Conservation (phyloP, 305 asterid genomes). For the Solanum hybrid region DNA sequence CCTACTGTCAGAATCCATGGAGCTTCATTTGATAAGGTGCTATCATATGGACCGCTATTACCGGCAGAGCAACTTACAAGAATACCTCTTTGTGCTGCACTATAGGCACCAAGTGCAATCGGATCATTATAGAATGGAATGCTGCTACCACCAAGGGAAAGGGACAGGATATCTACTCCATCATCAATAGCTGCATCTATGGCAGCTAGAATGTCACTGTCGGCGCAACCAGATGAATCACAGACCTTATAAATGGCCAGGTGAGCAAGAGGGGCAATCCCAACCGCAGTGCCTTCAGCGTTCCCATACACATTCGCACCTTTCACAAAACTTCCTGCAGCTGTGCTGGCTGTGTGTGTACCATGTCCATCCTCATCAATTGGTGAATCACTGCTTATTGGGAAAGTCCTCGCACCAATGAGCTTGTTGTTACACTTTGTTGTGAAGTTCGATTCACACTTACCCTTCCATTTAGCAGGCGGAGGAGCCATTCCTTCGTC, state of each 20-base stretch:
- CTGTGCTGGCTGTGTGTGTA: conserved; percentile 1
- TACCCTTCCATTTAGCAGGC: not conserved
- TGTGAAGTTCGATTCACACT: not conserved
- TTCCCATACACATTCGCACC: conserved; percentile 3
- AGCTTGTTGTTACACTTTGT: not conserved
- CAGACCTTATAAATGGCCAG: conserved; percentile 16
- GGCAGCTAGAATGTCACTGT: conserved; percentile 10
- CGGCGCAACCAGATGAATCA: not conserved
- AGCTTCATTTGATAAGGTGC: not conserved
- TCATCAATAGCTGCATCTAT: conserved; percentile 7
- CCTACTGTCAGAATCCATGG: conserved; percentile 8
- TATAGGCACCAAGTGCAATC: not conserved
- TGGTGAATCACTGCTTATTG: not conserved
- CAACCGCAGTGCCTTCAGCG: conserved; percentile 20
- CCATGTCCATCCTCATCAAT: not conserved
- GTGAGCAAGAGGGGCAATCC: conserved; percentile 15
- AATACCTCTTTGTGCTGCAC: not conserved
- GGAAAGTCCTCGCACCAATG: not conserved
- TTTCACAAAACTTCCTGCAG: conserved; percentile 10
- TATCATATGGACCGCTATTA: not conserved
- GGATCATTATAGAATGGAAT: not conserved
- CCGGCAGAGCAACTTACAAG: not conserved
- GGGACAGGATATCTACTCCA: not conserved
- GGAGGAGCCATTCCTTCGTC: not conserved
- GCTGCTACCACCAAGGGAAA: conserved; percentile 9